Base-by-base conservation (phyloP, 192 early-diverging fungal species). In the Powellomyces hirtus region DNA sequence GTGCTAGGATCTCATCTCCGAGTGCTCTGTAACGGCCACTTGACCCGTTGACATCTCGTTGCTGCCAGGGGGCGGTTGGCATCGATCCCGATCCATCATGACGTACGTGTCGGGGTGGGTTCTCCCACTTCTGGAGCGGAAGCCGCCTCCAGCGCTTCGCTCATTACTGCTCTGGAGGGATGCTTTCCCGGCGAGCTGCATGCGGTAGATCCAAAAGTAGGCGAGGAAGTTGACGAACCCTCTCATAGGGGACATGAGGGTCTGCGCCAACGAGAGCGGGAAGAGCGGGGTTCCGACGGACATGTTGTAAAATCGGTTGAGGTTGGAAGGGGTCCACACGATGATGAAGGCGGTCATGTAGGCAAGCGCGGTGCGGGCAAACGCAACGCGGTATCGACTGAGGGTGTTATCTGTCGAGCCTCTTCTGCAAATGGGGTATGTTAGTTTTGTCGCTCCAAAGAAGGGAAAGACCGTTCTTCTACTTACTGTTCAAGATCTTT, bases 291-390 rank as follows among this genome's bases (percentile, higher is more conserved):
- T 7, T 34, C 71, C 71, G 0, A 36, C 20, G 2, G 56, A 35
- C 31, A 72, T 30, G 18, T 29, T 18, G 24, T 49, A 34, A 31
- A 72, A 55, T 26, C 71, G 59, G 71, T 72, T 72, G 53, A 72
- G 13, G 33, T 37, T 56, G 18, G 71, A 72, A 24, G 71, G 71
- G 1, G 63, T 66, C 71, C 71, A 72, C n/a, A 72, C 63, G 33
- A 65, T 37, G 34, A 72, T 37, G 30, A 58, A 64, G 13, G 60
- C 71, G 29, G 63, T 65, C 55, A 56, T 30, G 57, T 72, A 72
- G 16, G 44, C 62, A 6, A 53, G n/a, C 52, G 63, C 40, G 33
- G 62, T 51, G 24, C 36, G 53, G 13, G 38, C 33, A 29, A 72
- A 24, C 1, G 35, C 37, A 16, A 36, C 16, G 24, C 70, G 58